Base-by-base conservation (phyloP, 805 yeast genomes). In the Metschnikowia proteae region DNA sequence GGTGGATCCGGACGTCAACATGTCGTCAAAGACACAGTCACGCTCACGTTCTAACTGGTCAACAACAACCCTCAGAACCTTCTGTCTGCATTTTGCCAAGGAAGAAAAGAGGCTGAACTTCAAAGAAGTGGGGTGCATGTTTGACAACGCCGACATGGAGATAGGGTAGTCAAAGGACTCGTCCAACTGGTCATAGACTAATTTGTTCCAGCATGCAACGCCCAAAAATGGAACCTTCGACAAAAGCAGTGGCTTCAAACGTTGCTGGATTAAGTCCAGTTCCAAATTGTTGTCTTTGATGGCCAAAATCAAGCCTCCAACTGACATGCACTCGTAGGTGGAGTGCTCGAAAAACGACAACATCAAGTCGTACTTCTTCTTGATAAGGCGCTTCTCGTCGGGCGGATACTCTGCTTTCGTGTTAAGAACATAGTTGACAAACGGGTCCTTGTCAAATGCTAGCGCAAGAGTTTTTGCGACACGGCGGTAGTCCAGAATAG, bases 371-470 rank as follows among this genome's bases (percentile, higher is more conserved):
- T 59, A 71, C 67, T 50, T 68, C 60, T 62, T 69, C 50, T 65
- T 78, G 37, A 51, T 49, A 39, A 37, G 50, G 9, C 57, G 52
- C 26, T 48, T 47, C 47, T 60, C 52, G 33, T 46, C 48, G 25
- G 57, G 38, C 3, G 48, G 42, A 35, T 50, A 48, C 33, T 47
- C 52, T 32, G 47, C 43, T 34, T 44, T 48, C 7, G 75, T 70
- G 46, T 75, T 79, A 50, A 76, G 69, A 34, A 70, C 66, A 53
- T 79, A 80, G 52, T 72, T 70, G 49, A 78, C 74, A 55, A 79
- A 79, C 29, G 79, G 74, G 60, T 81, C 85, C 45, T 77, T 75
- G 54, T 73, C 75, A 58, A 81, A 81, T 4, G 83, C 79, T 46
- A 77, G 64, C 46, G 73, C 71, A 46, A 81, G 66, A 6, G 83